Percentiles rank a stretch among this genome's conserved stretches.
phyloP scores from a whole-genome alignment of 1,284 basidiomycete species.

The Pterulicium gracile region DNA sequence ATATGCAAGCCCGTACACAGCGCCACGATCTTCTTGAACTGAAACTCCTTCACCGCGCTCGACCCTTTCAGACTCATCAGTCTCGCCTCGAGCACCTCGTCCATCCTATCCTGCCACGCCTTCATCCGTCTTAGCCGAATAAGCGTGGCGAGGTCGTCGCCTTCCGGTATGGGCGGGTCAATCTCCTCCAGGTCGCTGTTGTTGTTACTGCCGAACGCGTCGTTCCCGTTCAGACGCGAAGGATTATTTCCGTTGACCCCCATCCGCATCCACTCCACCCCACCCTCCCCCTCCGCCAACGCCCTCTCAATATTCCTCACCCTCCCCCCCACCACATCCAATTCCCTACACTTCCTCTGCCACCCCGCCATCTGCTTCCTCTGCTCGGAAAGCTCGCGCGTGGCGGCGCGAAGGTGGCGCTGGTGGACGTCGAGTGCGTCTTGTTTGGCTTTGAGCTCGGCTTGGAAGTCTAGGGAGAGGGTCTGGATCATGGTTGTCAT shows the following conservation, averaged over 20 bases:
- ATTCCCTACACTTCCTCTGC: constrained; percentile 60
- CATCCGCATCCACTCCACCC: constrained; percentile 74
- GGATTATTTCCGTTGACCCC: constrained; percentile 17
- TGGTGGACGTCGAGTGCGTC: constrained; percentile 80
- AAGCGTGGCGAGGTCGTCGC: constrained; percentile 47
- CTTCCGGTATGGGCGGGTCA: constrained; percentile 56
- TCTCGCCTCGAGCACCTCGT: constrained; percentile 60
- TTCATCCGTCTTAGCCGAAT: constrained; percentile 66
- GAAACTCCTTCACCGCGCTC: constrained; percentile 76
- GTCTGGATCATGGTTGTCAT: constrained; percentile 78
- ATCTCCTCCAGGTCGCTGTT: constrained; percentile 36
- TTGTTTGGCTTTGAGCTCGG: constrained; percentile 82
- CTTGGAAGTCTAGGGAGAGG: constrained; percentile 69
- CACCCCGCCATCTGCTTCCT: constrained; percentile 73
- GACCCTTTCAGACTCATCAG: constrained; percentile 67
- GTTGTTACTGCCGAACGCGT: constrained; percentile 47
- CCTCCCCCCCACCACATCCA: constrained; percentile 70
- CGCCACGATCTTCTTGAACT: constrained; percentile 86
- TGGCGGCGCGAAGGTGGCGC: constrained; percentile 80
- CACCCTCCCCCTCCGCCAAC: constrained; percentile 63
- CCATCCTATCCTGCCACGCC: constrained; percentile 74
- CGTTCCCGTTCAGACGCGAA: constrained; percentile 16
- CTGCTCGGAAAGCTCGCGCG: constrained; percentile 82
- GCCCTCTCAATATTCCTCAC: constrained; percentile 76
- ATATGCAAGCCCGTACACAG: constrained; percentile 82